Conservation (phyloP, 345 rosid genomes). For the Turritis glabra region DNA sequence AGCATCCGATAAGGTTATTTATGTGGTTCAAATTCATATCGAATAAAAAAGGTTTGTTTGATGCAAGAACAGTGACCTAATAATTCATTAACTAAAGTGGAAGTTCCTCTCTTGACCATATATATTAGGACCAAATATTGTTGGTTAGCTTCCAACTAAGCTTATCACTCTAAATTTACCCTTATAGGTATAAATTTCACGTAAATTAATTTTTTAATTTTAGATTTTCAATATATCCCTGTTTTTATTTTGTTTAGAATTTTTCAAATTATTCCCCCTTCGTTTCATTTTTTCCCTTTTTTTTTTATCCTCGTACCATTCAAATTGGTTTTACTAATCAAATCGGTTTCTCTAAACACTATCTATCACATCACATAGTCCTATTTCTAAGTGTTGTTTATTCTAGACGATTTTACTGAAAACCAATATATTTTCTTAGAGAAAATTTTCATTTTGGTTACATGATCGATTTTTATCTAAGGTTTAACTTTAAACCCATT, state of each 20-base stretch:
- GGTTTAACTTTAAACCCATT: background rate
- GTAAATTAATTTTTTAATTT: too few relatives aligned
- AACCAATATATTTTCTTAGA: background rate
- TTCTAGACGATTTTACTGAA: background rate
- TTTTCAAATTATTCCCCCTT: background rate
- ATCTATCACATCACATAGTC: background rate
- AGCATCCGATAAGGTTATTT: background rate
- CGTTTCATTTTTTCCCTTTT: background rate
- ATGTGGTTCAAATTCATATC: constrained; percentile 1
- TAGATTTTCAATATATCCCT: too few relatives aligned
- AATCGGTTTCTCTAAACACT: background rate
- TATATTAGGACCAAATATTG: background rate
- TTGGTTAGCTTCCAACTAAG: background rate
- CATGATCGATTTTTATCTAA: background rate
- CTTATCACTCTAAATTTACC: background rate
- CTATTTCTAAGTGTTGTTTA: background rate
- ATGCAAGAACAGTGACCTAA: background rate
- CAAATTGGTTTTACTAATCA: background rate
- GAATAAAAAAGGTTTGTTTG: background rate
- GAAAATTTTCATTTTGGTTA: constrained; percentile 3
- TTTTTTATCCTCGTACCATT: background rate
- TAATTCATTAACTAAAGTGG: background rate
- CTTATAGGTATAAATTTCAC: background rate
- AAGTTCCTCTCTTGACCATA: background rate
- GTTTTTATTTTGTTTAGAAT: background rate